A percentile compares a stretch with the other conserved stretches of the same genome.
Evolutionary conservation across 139 green algal species (phyloP).

Genomic region (Chlorella ohadii): DNA sequence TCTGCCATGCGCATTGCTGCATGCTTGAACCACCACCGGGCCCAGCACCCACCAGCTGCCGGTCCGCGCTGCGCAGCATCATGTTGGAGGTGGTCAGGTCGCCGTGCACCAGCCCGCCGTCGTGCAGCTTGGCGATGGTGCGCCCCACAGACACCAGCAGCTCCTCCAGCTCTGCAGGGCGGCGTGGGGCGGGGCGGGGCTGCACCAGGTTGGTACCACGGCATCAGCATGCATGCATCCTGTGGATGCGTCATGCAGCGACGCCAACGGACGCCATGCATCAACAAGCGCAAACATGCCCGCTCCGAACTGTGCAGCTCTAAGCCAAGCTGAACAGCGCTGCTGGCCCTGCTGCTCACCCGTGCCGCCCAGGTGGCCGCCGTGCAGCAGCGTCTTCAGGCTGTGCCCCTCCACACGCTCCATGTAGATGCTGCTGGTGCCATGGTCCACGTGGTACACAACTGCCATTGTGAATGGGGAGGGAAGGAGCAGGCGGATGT

Average conservation of each 20-base stretch:
- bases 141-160: constrained; percentile 70
- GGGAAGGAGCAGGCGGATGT: background rate
- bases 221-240: no score
- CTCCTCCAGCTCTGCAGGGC: constrained; percentile 30
- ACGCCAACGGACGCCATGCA: no score
- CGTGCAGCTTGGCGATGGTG: constrained; percentile 83
- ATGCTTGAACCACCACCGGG: no score
- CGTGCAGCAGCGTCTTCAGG: constrained; percentile 70
- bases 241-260: no score
- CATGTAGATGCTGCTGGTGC: constrained; percentile 69
- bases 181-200: background rate
- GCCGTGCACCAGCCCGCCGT: constrained; percentile 90
- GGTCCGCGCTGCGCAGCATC: constrained; percentile 59
- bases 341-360: background rate
- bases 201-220: no score
- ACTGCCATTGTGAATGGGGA: background rate
- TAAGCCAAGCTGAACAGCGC: no score
- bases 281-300: no score
- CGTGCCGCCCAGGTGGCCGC: constrained; percentile 4
- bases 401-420: constrained; percentile 67
- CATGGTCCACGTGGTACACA: constrained; percentile 74
- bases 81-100: constrained; percentile 94
- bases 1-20: no score
- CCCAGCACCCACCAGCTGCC: constrained; percentile 8
- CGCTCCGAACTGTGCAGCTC: no score